A percentile compares a stretch with the other conserved stretches of the same genome.
Conservation (phyloP, 2,329 filamentous ascomycete genomes). For the Sodiomyces alkalinus region DNA sequence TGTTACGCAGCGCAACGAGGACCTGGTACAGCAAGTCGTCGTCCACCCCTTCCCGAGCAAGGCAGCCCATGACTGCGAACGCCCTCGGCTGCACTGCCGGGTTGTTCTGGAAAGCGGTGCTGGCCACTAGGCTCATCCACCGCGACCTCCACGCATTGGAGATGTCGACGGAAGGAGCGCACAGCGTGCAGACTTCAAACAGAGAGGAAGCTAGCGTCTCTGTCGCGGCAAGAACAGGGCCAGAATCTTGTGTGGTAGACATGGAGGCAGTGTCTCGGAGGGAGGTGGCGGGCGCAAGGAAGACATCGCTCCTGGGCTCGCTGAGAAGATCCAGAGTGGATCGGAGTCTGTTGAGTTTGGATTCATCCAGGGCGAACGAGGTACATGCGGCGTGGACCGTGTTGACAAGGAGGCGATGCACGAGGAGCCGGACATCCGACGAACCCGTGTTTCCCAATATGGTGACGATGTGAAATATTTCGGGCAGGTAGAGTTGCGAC, state of each 20-base stretch:
- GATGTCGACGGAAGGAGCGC: slow-evolving; percentile 48
- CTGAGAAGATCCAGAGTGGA: slow-evolving; percentile 42
- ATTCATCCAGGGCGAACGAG: slow-evolving; percentile 47
- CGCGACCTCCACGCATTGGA: slow-evolving; percentile 55
- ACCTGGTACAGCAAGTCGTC: slow-evolving; percentile 59
- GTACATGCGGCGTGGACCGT: slow-evolving; percentile 54
- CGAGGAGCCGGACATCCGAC: slow-evolving; percentile 38
- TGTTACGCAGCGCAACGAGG: slow-evolving; percentile 49
- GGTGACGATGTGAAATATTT: slow-evolving; percentile 56
- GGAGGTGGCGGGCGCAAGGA: slow-evolving; percentile 30
- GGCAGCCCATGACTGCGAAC: slow-evolving; percentile 56
- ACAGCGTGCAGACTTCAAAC: slow-evolving; percentile 47
- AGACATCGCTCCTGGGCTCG: slow-evolving; percentile 42
- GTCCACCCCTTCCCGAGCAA: slow-evolving; percentile 57
- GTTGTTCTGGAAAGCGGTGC: slow-evolving; percentile 59
- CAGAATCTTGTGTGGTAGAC: slow-evolving; percentile 37
- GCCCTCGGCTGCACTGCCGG: slow-evolving; percentile 55
- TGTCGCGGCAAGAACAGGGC: slow-evolving; percentile 35
- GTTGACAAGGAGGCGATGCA: slow-evolving; percentile 51
- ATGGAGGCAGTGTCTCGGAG: slow-evolving; percentile 37
- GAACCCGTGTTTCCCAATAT: slow-evolving; percentile 54
- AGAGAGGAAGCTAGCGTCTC: slow-evolving; percentile 47
- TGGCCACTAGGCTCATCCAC: slow-evolving; percentile 61
- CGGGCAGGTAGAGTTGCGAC: slow-evolving; percentile 51
- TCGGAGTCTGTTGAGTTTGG: slow-evolving; percentile 37